A percentile compares a stretch with the other conserved stretches of the same genome.
These are phyloP conservation scores for Huiozyma sinensis DNA, from an alignment of 805 yeast species.

Conservation along the genomic window DNA sequence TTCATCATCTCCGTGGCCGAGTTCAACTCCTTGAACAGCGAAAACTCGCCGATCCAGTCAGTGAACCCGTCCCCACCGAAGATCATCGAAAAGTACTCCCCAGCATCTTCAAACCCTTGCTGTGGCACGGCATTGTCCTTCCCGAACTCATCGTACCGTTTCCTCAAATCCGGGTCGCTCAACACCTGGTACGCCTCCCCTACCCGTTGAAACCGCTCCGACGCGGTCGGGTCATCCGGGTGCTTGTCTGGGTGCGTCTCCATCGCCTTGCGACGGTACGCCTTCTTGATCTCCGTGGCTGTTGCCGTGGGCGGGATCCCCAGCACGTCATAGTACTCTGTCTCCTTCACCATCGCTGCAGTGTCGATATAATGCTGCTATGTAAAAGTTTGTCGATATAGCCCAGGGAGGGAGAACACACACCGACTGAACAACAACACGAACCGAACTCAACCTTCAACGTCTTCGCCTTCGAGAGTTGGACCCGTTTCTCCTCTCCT, in stretches of 20 bases:
- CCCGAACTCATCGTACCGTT: conserved; percentile 76
- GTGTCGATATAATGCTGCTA: neutral
- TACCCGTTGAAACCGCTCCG: conserved; percentile 69
- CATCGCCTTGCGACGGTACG: conserved; percentile 85
- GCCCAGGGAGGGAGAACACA: no score
- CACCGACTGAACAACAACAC: no score
- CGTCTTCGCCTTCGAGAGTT: no score
- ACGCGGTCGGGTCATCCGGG: conserved; percentile 88
- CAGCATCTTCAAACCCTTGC: conserved; percentile 73
- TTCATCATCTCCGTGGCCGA: conserved; percentile 42
- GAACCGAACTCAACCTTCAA: no score
- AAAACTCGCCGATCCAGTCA: conserved; percentile 70
- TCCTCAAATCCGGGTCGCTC: conserved; percentile 59
- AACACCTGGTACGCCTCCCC: conserved; percentile 68
- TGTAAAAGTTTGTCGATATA: no score
- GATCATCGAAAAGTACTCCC: conserved; percentile 70
- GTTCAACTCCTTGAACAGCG: conserved; percentile 52
- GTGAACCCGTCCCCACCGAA: conserved; percentile 77
- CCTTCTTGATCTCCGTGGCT: conserved; percentile 78
- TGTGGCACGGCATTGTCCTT: conserved; percentile 62
- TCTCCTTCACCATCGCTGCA: conserved; percentile 72
- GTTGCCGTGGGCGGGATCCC: conserved; percentile 62
- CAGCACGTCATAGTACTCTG: conserved; percentile 74
- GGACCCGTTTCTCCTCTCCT: no score
- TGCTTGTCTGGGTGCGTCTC: conserved; percentile 92